These are phyloP conservation scores for Penicillium paradoxum DNA, from an alignment of 495 filamentous ascomycete species.

Conservation along the genomic window DNA sequence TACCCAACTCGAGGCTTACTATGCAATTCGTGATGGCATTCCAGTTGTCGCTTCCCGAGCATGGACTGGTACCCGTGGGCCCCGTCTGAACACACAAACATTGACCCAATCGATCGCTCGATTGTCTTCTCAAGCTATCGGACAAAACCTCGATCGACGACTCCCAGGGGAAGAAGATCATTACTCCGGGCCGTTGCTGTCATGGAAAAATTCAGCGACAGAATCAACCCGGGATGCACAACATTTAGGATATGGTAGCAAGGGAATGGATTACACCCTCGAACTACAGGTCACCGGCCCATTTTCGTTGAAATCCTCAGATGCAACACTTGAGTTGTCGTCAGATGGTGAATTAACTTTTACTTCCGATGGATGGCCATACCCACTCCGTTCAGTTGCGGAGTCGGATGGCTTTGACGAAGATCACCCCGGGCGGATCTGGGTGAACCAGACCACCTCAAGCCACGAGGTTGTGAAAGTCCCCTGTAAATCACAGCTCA, in stretches of 20 bases:
- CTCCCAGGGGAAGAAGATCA: constrained; percentile 7
- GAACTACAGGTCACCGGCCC: constrained; percentile 32
- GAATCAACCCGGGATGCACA: background rate
- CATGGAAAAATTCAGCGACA: constrained; percentile 4
- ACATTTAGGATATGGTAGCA: constrained; percentile 38
- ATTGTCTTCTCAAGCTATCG: constrained; percentile 37
- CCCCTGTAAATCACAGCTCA: constrained; percentile 13
- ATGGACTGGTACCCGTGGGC: constrained; percentile 41
- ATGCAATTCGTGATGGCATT: constrained; percentile 48
- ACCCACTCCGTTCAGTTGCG: constrained; percentile 44
- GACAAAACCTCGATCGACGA: constrained; percentile 47
- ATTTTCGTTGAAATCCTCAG: constrained; percentile 37
- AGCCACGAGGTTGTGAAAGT: constrained; percentile 25
- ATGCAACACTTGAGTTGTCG: constrained; percentile 31
- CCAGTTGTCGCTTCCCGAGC: constrained; percentile 43
- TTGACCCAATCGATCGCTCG: constrained; percentile 28
- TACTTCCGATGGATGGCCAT: constrained; percentile 44
- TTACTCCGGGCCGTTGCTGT: background rate
- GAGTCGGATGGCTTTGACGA: constrained; percentile 25
- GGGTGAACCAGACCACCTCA: constrained; percentile 27
- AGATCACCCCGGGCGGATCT: constrained; percentile 26
- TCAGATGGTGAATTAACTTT: constrained; percentile 34
- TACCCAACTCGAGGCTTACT: constrained; percentile 51
- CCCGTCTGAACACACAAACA: constrained; percentile 19
- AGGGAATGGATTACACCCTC: constrained; percentile 51